A percentile compares a stretch with the other conserved stretches of the same genome.
phyloP scores from a whole-genome alignment of 306 rosid genomes.

The Myrica gale region DNA sequence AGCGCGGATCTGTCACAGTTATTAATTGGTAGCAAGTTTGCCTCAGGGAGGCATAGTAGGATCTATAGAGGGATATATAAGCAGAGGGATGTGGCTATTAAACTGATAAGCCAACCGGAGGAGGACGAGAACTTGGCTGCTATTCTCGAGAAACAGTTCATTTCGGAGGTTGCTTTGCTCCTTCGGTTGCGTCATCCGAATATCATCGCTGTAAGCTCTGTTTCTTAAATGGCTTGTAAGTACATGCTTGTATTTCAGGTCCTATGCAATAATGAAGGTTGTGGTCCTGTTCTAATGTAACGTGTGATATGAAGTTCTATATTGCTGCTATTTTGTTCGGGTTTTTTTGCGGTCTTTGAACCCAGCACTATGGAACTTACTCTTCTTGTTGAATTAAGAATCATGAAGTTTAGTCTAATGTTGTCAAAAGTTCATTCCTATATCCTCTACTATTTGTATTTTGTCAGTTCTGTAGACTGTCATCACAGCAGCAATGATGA shows the following conservation, averaged over 20 bases:
- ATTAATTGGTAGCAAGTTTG: conserved; percentile 73
- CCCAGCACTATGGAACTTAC: not conserved
- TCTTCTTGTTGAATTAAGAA: not conserved
- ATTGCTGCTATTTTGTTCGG: not conserved
- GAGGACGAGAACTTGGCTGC: conserved; percentile 72
- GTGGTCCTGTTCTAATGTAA: not conserved
- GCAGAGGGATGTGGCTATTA: conserved; percentile 81
- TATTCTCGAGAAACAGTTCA: conserved; percentile 77
- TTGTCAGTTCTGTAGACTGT: not conserved
- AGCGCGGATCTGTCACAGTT: conserved; percentile 93
- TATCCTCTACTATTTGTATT: not conserved
- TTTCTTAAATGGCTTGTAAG: not conserved
- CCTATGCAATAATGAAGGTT: not conserved
- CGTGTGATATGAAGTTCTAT: not conserved
- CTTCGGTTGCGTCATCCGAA: conserved; percentile 72
- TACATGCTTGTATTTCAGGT: not conserved
- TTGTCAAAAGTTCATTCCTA: not conserved
- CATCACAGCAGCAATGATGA: not conserved
- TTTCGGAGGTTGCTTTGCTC: conserved; percentile 78
- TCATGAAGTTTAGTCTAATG: not conserved
- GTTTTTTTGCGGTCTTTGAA: too few relatives aligned
- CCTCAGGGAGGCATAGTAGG: conserved; percentile 86
- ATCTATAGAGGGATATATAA: conserved; percentile 86
- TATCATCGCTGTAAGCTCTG: conserved; percentile 70
- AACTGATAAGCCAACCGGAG: conserved; percentile 83